Conservation (phyloP, 2,329 filamentous ascomycete genomes). For the Ophiocordyceps unilateralis region DNA sequence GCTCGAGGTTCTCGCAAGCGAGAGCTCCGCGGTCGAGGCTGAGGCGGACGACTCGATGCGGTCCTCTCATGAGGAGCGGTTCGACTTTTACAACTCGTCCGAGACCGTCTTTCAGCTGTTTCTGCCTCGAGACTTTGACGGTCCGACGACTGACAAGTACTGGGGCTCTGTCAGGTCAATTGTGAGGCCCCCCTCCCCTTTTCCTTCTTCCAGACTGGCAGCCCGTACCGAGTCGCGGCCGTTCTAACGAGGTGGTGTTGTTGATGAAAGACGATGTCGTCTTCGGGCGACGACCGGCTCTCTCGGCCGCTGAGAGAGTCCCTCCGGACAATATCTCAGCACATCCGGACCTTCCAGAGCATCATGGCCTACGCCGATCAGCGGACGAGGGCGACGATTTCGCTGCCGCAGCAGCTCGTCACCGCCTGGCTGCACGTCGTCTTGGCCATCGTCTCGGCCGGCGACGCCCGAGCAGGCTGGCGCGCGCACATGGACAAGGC, state of each 20-base stretch:
- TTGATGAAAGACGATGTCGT: constrained; percentile 1
- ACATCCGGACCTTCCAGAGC: constrained; percentile 12
- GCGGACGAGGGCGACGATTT: constrained; percentile 12
- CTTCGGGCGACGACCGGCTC: constrained; percentile 2
- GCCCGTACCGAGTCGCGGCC: too few species aligned
- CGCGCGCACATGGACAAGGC: constrained; percentile 13
- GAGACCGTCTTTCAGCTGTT: constrained; percentile 24
- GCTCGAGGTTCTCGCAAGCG: constrained; percentile 8
- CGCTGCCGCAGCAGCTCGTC: constrained; percentile 18
- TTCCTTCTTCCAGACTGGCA: neutral
- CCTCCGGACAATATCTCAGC: constrained; percentile 8
- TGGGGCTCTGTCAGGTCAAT: constrained; percentile 23
- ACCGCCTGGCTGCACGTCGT: constrained; percentile 25
- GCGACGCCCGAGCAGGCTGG: constrained; percentile 7
- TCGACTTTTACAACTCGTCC: constrained; percentile 23
- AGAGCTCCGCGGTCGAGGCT: constrained; percentile 8
- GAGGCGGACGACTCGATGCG: constrained; percentile 8
- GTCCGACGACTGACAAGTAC: constrained; percentile 21
- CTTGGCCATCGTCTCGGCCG: constrained; percentile 16
- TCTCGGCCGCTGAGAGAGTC: constrained; percentile 1
- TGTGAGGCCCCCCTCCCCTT: constrained; percentile 7
- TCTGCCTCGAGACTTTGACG: constrained; percentile 17
- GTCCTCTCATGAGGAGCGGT: constrained; percentile 13
- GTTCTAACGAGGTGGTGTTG: neutral
- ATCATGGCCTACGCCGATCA: constrained; percentile 11